phyloP scores from a whole-genome alignment of 2,329 filamentous ascomycete species.

The Graphiopsis chlorocephala region DNA sequence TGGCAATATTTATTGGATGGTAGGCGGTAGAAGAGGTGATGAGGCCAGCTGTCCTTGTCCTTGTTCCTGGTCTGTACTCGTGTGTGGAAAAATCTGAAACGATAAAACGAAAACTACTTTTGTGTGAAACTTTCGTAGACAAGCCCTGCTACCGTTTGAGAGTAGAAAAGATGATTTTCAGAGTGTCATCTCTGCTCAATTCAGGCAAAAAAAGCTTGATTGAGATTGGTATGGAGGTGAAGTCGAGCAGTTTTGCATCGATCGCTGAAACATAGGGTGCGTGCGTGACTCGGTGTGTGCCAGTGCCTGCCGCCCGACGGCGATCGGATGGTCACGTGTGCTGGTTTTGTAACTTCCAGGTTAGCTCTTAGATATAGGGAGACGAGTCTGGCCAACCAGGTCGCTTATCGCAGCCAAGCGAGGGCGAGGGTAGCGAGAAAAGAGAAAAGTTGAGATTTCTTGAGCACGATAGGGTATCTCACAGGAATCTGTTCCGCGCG shows the following conservation, averaged over 20 bases:
- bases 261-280: not conserved
- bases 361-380: not conserved
- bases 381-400: not conserved
- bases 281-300: not conserved
- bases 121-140: not conserved
- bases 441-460: not conserved
- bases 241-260: not conserved
- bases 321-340: not conserved
- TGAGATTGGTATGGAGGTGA: not conserved
- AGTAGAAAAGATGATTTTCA: not conserved
- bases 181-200: not conserved
- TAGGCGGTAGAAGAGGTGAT: not conserved
- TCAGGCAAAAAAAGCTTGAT: not conserved
- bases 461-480: not conserved
- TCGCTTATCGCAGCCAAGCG: not conserved
- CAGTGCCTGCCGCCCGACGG: too few species aligned
- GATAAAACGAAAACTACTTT: not conserved
- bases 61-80: not conserved
- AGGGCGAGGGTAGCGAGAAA: not conserved
- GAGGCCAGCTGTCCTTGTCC: not conserved
- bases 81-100: not conserved
- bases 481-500: not conserved
- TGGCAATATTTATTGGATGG: not conserved
- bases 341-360: not conserved
- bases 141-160: not conserved